A percentile compares a stretch with the other conserved stretches of the same genome.
phyloP scores from a whole-genome alignment of 345 rosid genomes.

The Viola odorata region DNA sequence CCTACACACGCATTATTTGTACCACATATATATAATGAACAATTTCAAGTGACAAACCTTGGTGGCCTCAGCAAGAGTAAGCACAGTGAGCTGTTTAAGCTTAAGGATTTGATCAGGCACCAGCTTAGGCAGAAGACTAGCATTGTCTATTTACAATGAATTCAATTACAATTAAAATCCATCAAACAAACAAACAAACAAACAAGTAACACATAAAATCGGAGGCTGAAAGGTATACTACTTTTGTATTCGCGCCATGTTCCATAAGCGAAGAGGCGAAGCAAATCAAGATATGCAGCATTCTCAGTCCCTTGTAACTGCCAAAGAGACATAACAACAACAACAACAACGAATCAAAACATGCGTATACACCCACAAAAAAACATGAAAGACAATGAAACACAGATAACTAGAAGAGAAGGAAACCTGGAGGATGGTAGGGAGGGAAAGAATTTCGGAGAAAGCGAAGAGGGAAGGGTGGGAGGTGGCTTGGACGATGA shows the following conservation, averaged over 20 bases:
- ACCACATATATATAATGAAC: background rate
- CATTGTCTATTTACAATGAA: background rate
- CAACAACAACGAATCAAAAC: background rate
- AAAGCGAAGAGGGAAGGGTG: slow-evolving; percentile 22
- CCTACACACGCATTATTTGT: too few species aligned
- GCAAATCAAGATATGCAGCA: slow-evolving; percentile 10
- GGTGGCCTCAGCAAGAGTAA: slow-evolving; percentile 14
- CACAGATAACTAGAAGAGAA: background rate
- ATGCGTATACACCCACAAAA: too few species aligned
- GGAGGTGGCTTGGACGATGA: slow-evolving; percentile 14
- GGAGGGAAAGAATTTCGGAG: slow-evolving; percentile 20
- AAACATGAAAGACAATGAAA: background rate
- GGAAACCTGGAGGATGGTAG: slow-evolving; percentile 10
- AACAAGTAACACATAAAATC: background rate
- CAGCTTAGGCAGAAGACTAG: slow-evolving; percentile 5
- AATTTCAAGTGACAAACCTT: slow-evolving; percentile 8
- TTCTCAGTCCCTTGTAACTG: slow-evolving; percentile 15
- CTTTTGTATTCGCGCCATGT: slow-evolving; percentile 18
- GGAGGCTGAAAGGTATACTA: background rate
- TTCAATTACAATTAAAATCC: background rate
- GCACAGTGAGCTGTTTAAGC: slow-evolving; percentile 21
- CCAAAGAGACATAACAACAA: background rate
- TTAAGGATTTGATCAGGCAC: slow-evolving; percentile 13
- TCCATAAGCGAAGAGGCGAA: slow-evolving; percentile 19
- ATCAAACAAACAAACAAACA: background rate